Evolutionary conservation across 306 rosid genomes (phyloP).

Genomic region (Lagenaria siceraria): DNA sequence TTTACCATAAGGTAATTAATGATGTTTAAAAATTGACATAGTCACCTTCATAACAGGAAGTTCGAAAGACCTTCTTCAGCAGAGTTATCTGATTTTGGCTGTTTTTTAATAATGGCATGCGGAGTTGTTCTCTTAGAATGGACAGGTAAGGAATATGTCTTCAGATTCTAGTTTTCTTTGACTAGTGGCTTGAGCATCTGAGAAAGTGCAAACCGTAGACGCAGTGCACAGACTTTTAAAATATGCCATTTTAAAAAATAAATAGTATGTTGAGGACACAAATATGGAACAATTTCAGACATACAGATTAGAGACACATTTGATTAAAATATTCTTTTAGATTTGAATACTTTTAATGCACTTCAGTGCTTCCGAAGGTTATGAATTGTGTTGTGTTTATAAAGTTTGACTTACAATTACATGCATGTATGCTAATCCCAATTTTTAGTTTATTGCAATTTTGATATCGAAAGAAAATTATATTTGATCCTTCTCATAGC

Average conservation of each 20-base stretch:
- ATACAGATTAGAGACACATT: neutral
- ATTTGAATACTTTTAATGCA: neutral
- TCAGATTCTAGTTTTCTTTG: neutral
- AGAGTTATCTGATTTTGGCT: conserved; percentile 84
- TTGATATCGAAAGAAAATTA: neutral
- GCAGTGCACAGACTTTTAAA: neutral
- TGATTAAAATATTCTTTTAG: neutral
- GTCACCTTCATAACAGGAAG: conserved; percentile 77
- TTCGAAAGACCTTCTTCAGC: conserved; percentile 73
- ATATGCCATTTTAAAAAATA: neutral
- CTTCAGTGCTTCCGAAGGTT: neutral
- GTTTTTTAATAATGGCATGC: conserved; percentile 64
- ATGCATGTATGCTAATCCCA: neutral
- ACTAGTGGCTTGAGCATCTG: neutral
- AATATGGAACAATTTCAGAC: neutral
- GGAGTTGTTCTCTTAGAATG: conserved; percentile 78
- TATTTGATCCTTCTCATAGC: neutral
- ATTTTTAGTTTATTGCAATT: neutral
- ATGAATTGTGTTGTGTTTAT: neutral
- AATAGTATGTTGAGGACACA: neutral
- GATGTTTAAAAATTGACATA: conserved; percentile 24
- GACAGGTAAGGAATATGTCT: conserved; percentile 36
- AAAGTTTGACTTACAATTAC: neutral
- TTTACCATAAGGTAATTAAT: neutral
- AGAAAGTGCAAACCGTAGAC: neutral